Evolutionary conservation across 768 basidiomycete genomes (phyloP).

Genomic region (Lentinus brumalis): DNA sequence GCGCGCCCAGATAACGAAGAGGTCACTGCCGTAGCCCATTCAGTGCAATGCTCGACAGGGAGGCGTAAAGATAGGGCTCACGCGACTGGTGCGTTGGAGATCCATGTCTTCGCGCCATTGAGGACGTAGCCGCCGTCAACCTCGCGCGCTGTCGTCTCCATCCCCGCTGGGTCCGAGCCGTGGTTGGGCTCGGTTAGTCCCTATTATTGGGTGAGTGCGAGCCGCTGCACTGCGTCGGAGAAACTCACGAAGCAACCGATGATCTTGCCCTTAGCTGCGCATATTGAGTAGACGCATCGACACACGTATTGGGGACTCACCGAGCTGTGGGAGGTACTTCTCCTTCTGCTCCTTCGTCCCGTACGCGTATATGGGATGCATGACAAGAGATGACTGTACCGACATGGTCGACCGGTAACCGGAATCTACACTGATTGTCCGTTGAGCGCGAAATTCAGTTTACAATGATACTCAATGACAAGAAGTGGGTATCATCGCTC

Average conservation of each 20-base stretch:
- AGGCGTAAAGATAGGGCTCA: slow-evolving; percentile 36
- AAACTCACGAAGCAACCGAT: slow-evolving; percentile 87
- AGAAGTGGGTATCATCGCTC: too few relatives aligned
- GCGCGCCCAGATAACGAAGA: slow-evolving; percentile 92
- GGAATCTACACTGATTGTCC: slow-evolving; percentile 75
- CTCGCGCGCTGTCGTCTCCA: slow-evolving; percentile 92
- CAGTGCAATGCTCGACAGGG: slow-evolving; percentile 15
- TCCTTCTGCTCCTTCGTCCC: slow-evolving; percentile 90
- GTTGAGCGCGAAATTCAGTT: background rate
- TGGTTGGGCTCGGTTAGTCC: slow-evolving; percentile 96
- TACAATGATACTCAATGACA: too few relatives aligned
- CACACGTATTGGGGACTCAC: slow-evolving; percentile 36
- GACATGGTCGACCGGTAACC: slow-evolving; percentile 95
- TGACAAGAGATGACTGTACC: slow-evolving; percentile 94
- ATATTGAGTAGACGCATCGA: background rate
- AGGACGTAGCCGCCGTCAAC: slow-evolving; percentile 82
- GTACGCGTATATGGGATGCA: slow-evolving; percentile 92
- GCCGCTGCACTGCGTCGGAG: slow-evolving; percentile 1
- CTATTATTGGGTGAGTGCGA: slow-evolving; percentile 39
- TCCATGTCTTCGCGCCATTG: slow-evolving; percentile 97
- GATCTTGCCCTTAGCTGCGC: slow-evolving; percentile 77
- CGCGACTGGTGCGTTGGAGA: slow-evolving; percentile 91
- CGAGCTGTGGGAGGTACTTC: slow-evolving; percentile 84
- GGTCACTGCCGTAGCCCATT: slow-evolving; percentile 51
- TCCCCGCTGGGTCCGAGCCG: slow-evolving; percentile 96